Percentiles rank a stretch among this genome's conserved stretches.
phyloP scores from a whole-genome alignment of 768 basidiomycete genomes.

The Agaricus blazei region DNA sequence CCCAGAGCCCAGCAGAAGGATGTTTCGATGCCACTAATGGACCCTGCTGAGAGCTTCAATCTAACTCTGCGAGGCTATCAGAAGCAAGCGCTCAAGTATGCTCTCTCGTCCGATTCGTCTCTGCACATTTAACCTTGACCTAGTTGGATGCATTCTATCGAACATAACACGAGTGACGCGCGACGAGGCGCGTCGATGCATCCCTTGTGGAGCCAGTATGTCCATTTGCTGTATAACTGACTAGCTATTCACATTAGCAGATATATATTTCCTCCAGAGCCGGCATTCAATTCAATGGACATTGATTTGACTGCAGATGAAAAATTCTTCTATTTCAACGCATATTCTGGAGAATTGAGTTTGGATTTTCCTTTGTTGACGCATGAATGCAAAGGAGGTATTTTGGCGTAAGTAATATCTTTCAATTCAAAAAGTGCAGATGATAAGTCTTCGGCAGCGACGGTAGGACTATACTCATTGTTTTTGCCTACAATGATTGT shows the following conservation, averaged over 20 bases:
- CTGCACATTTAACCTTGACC: neutral
- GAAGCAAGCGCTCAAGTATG: conserved; percentile 83
- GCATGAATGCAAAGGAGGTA: conserved; percentile 76
- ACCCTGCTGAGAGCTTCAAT: conserved; percentile 72
- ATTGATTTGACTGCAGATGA: conserved; percentile 84
- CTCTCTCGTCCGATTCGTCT: neutral
- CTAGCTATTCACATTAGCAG: conserved; percentile 30
- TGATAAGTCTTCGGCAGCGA: conserved; percentile 24
- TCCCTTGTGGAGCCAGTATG: conserved; percentile 91
- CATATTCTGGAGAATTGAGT: conserved; percentile 87
- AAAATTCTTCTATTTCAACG: conserved; percentile 80
- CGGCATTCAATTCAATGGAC: conserved; percentile 39
- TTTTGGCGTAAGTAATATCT: conserved; percentile 65
- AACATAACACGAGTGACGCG: conserved; percentile 67
- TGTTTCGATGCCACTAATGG: conserved; percentile 69
- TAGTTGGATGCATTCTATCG: conserved; percentile 91
- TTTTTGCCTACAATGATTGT: neutral
- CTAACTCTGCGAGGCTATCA: conserved; percentile 82
- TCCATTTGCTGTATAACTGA: conserved; percentile 10
- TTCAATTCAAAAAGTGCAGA: neutral
- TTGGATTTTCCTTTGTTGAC: conserved; percentile 81
- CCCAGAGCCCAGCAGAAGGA: conserved; percentile 82
- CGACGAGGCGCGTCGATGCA: conserved; percentile 75
- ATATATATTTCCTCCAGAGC: conserved; percentile 68
- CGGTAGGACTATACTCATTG: conserved; percentile 23